phyloP scores from a whole-genome alignment of 257 asterid genomes.

The Cruciata laevipes region DNA sequence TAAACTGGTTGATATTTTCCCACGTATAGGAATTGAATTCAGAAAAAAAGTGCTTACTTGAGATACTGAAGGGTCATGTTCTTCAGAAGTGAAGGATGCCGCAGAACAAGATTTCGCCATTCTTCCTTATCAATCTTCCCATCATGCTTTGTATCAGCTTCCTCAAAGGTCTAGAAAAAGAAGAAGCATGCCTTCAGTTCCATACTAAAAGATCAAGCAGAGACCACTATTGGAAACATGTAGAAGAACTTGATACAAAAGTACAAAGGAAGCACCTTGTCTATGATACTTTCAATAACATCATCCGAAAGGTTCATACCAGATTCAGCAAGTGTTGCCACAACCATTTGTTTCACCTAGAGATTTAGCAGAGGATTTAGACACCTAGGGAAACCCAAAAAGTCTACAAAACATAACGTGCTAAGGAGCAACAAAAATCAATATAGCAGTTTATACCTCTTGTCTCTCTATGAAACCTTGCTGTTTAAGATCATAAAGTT shows the following conservation, averaged over 20 bases:
- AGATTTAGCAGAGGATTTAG: conserved; percentile 13
- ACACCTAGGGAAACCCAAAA: not conserved
- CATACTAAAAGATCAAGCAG: not conserved
- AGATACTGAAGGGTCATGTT: conserved; percentile 97
- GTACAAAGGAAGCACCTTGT: conserved; percentile 52
- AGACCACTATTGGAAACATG: not conserved
- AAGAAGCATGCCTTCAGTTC: not conserved
- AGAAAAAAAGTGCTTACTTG: conserved; percentile 45
- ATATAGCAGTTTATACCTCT: conserved; percentile 45
- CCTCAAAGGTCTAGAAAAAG: conserved; percentile 72
- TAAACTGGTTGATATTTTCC: not conserved
- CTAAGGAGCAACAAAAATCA: not conserved
- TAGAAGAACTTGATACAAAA: conserved; percentile 9
- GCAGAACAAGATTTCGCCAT: conserved; percentile 81
- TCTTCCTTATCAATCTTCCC: conserved; percentile 94
- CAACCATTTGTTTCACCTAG: conserved; percentile 99
- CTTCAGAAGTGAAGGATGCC: conserved; percentile 91
- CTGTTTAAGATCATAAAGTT: conserved; percentile 96
- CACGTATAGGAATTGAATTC: not conserved
- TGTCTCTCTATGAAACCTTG: conserved; percentile 98
- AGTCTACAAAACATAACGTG: not conserved
- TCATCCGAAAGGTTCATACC: conserved; percentile 98
- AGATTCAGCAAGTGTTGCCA: conserved; percentile 94
- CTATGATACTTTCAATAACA: conserved; percentile 92
- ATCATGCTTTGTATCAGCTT: conserved; percentile 94